Evolutionary conservation across 306 rosid genomes (phyloP).

Genomic region (Vicia sativa): DNA sequence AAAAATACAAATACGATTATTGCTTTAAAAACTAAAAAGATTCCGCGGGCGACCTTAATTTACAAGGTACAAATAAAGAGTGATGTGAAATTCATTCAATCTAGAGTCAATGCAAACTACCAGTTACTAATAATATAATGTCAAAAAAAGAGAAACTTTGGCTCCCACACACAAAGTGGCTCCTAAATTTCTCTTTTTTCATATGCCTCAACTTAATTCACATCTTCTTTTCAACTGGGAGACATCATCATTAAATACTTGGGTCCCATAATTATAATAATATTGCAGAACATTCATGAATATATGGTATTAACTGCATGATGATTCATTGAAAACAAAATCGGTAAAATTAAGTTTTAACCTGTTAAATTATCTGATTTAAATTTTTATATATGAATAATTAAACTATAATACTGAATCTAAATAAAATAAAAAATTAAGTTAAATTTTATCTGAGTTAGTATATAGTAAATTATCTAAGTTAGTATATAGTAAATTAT

Average conservation of each 20-base stretch:
- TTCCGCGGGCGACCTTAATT: not conserved
- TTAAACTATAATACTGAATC: too few species aligned
- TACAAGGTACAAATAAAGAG: slow-evolving; percentile 16
- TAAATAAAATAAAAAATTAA: too few species aligned
- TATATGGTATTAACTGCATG: too few species aligned
- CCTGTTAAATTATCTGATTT: too few species aligned
- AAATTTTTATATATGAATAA: too few species aligned
- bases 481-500: too few species aligned
- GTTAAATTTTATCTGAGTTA: too few species aligned
- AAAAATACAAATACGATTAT: not conserved
- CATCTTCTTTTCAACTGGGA: slow-evolving; percentile 45
- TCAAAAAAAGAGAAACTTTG: slow-evolving; percentile 52
- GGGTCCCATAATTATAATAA: slow-evolving; percentile 19
- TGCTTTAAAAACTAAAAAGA: not conserved
- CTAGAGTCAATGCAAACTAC: slow-evolving; percentile 61
- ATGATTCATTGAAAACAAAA: too few species aligned
- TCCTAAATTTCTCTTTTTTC: slow-evolving; percentile 36
- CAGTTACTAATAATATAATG: slow-evolving; percentile 37
- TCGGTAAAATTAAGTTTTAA: too few species aligned
- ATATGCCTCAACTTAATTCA: slow-evolving; percentile 41
- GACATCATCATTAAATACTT: slow-evolving; percentile 66
- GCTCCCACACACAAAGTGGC: slow-evolving; percentile 54
- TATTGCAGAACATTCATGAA: not conserved
- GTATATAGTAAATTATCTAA: too few species aligned
- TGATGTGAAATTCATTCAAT: slow-evolving; percentile 34